Evolutionary conservation across 371 early-diverging fungal genomes (phyloP).

Genomic region (Capniomyces stellatus): DNA sequence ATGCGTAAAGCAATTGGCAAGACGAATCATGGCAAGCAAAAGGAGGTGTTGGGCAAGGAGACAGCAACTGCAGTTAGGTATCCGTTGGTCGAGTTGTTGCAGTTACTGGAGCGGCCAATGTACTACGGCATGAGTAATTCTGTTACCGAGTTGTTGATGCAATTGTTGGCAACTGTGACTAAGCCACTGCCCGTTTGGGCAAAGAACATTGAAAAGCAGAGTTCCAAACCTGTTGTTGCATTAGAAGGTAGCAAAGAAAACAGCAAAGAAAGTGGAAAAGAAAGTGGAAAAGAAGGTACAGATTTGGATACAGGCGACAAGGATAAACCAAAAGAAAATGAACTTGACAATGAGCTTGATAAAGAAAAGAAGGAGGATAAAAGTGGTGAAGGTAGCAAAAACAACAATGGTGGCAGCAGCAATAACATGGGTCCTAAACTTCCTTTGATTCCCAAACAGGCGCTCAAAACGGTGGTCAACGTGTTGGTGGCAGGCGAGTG

Average conservation of each 20-base stretch:
- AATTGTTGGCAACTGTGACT: constrained; percentile 55
- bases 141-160: constrained; percentile 79
- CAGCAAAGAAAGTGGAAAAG: background rate
- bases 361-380: background rate
- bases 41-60: background rate
- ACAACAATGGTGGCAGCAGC: background rate
- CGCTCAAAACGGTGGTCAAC: constrained; percentile 64
- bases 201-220: background rate
- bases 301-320: background rate
- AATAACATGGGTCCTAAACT: constrained; percentile 26
- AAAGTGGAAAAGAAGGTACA: background rate
- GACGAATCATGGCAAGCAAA: constrained; percentile 1
- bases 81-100: constrained; percentile 69
- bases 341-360: background rate
- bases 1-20: constrained; percentile 7
- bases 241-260: background rate
- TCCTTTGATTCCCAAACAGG: constrained; percentile 50
- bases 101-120: constrained; percentile 58
- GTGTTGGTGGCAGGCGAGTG: constrained; percentile 81
- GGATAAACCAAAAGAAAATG: background rate
- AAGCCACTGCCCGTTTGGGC: constrained; percentile 31
- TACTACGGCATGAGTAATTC: constrained; percentile 50
- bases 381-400: background rate
- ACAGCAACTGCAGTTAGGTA: constrained; percentile 18
- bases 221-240: background rate